These are phyloP conservation scores for Calendula officinalis DNA, from an alignment of 129 eudicot genomes.

Conservation along the genomic window DNA sequence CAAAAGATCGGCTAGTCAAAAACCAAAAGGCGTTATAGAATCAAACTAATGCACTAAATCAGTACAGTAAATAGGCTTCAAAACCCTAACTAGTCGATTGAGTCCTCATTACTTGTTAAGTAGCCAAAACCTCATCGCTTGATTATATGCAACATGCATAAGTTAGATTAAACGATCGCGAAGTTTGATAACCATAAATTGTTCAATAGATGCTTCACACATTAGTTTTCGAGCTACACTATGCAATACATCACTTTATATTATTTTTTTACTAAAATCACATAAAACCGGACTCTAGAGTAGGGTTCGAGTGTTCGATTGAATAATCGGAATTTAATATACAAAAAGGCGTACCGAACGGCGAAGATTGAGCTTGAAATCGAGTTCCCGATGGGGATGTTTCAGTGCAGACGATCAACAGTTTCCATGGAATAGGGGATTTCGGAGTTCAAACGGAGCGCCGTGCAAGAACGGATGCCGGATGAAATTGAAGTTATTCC, in stretches of 20 bases:
- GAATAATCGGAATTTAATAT: not conserved
- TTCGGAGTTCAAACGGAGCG: slow-evolving; percentile 26
- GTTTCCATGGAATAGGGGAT: slow-evolving; percentile 11
- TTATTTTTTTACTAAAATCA: not conserved
- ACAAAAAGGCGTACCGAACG: slow-evolving; percentile 14
- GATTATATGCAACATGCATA: slow-evolving; percentile 11
- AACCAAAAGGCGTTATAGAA: slow-evolving; percentile 6
- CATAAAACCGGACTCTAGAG: slow-evolving; percentile 10
- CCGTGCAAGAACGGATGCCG: slow-evolving; percentile 4
- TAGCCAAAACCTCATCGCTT: slow-evolving; percentile 2
- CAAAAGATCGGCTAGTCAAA: not conserved
- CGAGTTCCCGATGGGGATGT: slow-evolving; percentile 15
- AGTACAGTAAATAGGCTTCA: slow-evolving; percentile 1
- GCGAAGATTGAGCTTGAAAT: slow-evolving; percentile 21
- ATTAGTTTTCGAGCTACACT: slow-evolving; percentile 3
- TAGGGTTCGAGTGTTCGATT: slow-evolving; percentile 26
- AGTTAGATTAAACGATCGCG: slow-evolving; percentile 2
- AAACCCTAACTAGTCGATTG: slow-evolving; percentile 20
- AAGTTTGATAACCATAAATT: slow-evolving; percentile 4
- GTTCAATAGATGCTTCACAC: slow-evolving; percentile 4
- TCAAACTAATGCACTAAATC: slow-evolving; percentile 1
- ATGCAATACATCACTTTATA: not conserved
- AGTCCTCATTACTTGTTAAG: not conserved
- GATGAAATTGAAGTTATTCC: slow-evolving; percentile 1
- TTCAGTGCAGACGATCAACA: slow-evolving; percentile 18